phyloP scores from a whole-genome alignment of 768 basidiomycete genomes.

The Boletellus ananas region DNA sequence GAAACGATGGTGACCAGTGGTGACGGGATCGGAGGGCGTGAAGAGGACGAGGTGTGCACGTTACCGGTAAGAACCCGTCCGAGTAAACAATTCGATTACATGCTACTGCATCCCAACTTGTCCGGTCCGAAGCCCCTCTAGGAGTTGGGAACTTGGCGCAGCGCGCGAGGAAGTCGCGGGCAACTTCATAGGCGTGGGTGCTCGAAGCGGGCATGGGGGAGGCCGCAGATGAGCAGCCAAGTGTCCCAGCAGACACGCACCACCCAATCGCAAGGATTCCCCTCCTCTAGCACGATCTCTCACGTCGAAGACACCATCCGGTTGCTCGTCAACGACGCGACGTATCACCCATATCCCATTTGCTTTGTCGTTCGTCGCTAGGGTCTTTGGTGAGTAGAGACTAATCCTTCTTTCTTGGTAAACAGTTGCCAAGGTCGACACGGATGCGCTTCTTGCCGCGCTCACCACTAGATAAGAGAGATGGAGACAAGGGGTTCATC shows the following conservation, averaged over 20 bases:
- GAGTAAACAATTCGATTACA: no score
- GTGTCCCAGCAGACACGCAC: slow-evolving; percentile 90
- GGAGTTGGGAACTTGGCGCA: no score
- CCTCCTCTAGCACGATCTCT: slow-evolving; percentile 92
- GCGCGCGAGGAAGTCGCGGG: no score
- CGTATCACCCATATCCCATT: slow-evolving; percentile 72
- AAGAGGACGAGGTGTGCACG: no score
- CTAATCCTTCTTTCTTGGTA: neutral
- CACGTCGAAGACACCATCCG: slow-evolving; percentile 86
- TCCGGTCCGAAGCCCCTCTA: no score
- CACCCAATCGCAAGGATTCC: slow-evolving; percentile 84
- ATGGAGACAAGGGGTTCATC: no score
- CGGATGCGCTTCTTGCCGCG: slow-evolving; percentile 58
- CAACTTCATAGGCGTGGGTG: no score
- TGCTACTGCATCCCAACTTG: no score
- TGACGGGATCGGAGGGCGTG: no score
- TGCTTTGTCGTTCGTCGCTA: slow-evolving; percentile 84
- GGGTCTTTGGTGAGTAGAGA: slow-evolving; percentile 40
- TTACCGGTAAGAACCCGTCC: no score
- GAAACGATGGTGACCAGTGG: no score
- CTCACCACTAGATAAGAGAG: slow-evolving; percentile 40
- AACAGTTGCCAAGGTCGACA: slow-evolving; percentile 61
- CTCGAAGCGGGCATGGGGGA: no score
- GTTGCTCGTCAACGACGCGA: slow-evolving; percentile 61
- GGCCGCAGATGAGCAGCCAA: slow-evolving; percentile 76